Evolutionary conservation across 352 stramenopile species (phyloP).

Genomic region (Phytophthora agathidicida): DNA sequence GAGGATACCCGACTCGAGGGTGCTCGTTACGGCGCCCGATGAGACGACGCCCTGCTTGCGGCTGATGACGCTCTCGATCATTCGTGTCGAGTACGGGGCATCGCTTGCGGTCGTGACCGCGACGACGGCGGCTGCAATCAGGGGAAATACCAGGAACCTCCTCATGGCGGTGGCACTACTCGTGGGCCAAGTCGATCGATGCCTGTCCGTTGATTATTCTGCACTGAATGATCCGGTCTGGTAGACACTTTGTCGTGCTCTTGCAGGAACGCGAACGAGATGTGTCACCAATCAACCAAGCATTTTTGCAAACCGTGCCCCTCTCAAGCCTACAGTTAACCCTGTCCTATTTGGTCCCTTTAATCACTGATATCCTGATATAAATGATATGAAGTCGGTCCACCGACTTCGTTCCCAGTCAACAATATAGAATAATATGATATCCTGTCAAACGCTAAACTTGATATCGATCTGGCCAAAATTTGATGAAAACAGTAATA

Average conservation of each 20-base stretch:
- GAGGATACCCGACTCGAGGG: constrained; percentile 30
- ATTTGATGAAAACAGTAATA: too few relatives aligned
- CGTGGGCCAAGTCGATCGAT: constrained; percentile 1
- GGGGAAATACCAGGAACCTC: constrained; percentile 12
- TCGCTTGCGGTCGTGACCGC: constrained; percentile 11
- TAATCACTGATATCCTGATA: too few relatives aligned
- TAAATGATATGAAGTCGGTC: too few relatives aligned
- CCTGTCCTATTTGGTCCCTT: too few relatives aligned
- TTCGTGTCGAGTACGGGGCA: constrained; percentile 30
- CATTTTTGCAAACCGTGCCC: too few relatives aligned
- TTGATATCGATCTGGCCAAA: too few relatives aligned
- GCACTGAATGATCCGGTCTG: neutral
- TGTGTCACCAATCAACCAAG: constrained; percentile 26
- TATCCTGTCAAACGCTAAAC: too few relatives aligned
- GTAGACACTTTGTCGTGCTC: constrained; percentile 7
- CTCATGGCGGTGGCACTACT: constrained; percentile 9
- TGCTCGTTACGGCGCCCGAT: constrained; percentile 32
- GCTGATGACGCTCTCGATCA: constrained; percentile 37
- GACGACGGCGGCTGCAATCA: constrained; percentile 12
- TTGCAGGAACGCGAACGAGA: constrained; percentile 25
- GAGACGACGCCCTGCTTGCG: constrained; percentile 38
- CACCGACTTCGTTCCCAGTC: too few relatives aligned
- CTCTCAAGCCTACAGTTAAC: too few relatives aligned
- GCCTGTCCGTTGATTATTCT: constrained; percentile 1
- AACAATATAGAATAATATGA: too few relatives aligned